phyloP scores from a whole-genome alignment of 2,329 filamentous ascomycete species.

The Atkinsonella hypoxylon region DNA sequence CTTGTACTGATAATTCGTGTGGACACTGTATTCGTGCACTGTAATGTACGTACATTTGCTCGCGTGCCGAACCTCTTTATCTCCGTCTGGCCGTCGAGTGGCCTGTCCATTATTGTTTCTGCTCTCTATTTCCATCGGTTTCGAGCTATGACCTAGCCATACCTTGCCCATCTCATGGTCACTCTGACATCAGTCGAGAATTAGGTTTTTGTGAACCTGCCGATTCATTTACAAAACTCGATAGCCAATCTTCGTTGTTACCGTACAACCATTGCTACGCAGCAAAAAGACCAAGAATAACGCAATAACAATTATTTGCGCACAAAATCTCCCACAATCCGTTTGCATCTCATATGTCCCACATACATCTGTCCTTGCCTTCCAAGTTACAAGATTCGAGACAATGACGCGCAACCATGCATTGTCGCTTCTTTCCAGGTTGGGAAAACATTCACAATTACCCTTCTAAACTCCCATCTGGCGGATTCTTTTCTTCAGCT shows the following conservation, averaged over 20 bases:
- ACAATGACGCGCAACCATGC: background rate
- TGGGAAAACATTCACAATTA: background rate
- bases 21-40: background rate
- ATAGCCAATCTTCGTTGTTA: conserved; percentile 1
- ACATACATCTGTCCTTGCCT: background rate
- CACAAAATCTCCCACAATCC: background rate
- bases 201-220: background rate
- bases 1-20: background rate
- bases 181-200: background rate
- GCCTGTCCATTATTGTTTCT: background rate
- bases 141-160: background rate
- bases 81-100: background rate
- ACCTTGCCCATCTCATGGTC: background rate
- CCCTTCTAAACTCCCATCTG: background rate
- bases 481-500: background rate
- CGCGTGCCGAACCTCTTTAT: background rate
- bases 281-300: background rate
- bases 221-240: background rate
- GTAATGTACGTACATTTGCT: background rate
- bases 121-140: background rate
- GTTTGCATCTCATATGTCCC: background rate
- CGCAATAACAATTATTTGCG: background rate
- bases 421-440: background rate
- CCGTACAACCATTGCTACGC: background rate
- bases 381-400: background rate